Percentiles rank a stretch among this genome's conserved stretches.
Evolutionary conservation across 176 grass and related monocot genomes (phyloP).

Genomic region (Eremochloa ophiuroides): DNA sequence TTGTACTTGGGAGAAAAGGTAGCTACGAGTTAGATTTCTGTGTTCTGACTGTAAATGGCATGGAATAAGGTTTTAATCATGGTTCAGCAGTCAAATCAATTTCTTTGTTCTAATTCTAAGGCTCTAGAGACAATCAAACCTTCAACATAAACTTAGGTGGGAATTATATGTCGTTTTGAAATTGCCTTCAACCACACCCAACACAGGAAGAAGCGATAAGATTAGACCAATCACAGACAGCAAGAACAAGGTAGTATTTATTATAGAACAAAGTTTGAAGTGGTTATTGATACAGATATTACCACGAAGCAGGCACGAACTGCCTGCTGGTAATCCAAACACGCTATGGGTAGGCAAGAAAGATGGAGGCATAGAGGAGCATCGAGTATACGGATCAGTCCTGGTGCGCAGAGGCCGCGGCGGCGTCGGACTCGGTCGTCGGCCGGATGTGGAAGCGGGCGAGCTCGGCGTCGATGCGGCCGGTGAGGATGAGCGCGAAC

Average conservation of each 20-base stretch:
- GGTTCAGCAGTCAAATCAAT: not conserved
- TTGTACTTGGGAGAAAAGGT: too few relatives aligned
- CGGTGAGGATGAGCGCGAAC: constrained; percentile 67
- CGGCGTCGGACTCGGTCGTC: not conserved
- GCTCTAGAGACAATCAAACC: not conserved
- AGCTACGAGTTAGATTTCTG: not conserved
- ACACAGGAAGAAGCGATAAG: not conserved
- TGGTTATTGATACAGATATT: not conserved
- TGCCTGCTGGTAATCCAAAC: not conserved
- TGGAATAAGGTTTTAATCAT: not conserved
- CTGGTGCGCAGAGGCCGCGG: constrained; percentile 9
- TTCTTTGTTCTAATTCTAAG: not conserved
- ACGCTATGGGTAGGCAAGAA: not conserved
- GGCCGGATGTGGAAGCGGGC: constrained; percentile 42
- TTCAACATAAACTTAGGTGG: not conserved
- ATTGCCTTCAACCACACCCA: not conserved
- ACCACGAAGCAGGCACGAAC: not conserved
- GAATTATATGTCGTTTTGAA: not conserved
- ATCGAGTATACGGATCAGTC: not conserved
- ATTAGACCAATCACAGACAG: not conserved
- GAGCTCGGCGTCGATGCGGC: constrained; percentile 66
- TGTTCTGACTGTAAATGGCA: not conserved
- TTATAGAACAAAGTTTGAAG: not conserved
- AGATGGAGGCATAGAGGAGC: not conserved
- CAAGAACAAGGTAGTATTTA: not conserved